Base-by-base conservation (phyloP, 2,329 filamentous ascomycete species). In the Xylaria sp. region DNA sequence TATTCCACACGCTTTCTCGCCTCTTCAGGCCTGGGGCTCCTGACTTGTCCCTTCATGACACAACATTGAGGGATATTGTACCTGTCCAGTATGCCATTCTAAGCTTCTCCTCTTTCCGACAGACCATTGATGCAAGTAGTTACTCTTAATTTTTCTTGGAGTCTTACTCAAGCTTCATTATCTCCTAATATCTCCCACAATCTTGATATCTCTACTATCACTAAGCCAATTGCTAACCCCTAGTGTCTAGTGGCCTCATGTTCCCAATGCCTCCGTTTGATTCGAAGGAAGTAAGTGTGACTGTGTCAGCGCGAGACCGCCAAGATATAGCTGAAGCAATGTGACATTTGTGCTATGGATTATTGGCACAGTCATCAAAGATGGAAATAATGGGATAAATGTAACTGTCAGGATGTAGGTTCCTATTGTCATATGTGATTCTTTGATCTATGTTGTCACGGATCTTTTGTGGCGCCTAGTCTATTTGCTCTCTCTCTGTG, bases 261-360 rank as follows among this genome's bases (percentile, higher is more conserved):
- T 65, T 65, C 23, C 63, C 63, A 25, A 65, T 65, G 63, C 63
- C 63, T 6, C 63, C 56, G 12, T 65, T 65, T 20, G 63, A 65
- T 8, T 65, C 63, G 3, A 39, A 65, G 31, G 63, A 55, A 18
- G 63, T 65, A n/a, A 65, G 63, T 37, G 56, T 65, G 13, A 65
- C 63, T 7, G 39, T 60, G 5, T 48, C 34, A 6, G 37, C 44
- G 15, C 55, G 48, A 65, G 18, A 52, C 4, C 10, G 1, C 31
- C 5, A 15, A 7, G 46, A 23, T 46, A 31, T 48, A 4, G 2
- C 37, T 25, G 15, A 8, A n/a, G 7, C n/a, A 41, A 7, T n/a
- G 8, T 12, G 41, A 18, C 3, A 4, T 15, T 37, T n/a, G 1
- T n/a, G 15, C 15, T 7, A 10, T 54, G 9, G 13, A 34, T 18